Conservation (phyloP, 495 filamentous ascomycete genomes). For the Neurospora discreta region DNA sequence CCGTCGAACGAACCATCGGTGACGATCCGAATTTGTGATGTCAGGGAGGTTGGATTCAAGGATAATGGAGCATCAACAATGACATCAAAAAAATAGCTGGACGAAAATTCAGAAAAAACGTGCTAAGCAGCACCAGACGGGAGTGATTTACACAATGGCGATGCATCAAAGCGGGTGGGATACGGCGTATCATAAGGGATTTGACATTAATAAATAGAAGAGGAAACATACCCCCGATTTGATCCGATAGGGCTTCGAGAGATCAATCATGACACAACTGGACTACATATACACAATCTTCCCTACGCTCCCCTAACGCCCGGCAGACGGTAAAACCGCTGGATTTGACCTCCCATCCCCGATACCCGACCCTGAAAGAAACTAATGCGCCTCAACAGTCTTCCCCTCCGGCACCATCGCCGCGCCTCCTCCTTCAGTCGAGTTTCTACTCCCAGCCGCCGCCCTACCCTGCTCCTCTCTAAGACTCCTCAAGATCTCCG, state of each 20-base stretch:
- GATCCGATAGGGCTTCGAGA: neutral
- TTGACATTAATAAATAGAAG: neutral
- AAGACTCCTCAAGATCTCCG: slow-evolving; percentile 47
- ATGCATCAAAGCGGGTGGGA: neutral
- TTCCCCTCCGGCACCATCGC: slow-evolving; percentile 3
- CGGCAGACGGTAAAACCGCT: neutral
- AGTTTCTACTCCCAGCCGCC: slow-evolving; percentile 7
- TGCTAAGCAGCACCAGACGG: neutral
- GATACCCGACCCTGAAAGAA: too few species aligned
- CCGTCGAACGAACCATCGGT: neutral
- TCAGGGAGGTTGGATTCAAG: neutral
- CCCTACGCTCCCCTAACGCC: neutral
- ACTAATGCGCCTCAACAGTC: slow-evolving; percentile 17
- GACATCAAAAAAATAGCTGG: neutral
- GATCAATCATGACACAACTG: neutral
- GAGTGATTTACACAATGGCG: neutral
- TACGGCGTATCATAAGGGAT: neutral
- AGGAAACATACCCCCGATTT: neutral
- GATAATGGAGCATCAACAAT: neutral
- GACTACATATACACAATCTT: neutral
- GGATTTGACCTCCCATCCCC: neutral
- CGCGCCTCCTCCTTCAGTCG: slow-evolving; percentile 5
- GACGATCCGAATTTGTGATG: neutral
- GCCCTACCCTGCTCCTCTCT: slow-evolving; percentile 34
- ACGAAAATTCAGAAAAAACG: neutral